phyloP scores from a whole-genome alignment of 75 land plant species.

The Picea glauca region DNA sequence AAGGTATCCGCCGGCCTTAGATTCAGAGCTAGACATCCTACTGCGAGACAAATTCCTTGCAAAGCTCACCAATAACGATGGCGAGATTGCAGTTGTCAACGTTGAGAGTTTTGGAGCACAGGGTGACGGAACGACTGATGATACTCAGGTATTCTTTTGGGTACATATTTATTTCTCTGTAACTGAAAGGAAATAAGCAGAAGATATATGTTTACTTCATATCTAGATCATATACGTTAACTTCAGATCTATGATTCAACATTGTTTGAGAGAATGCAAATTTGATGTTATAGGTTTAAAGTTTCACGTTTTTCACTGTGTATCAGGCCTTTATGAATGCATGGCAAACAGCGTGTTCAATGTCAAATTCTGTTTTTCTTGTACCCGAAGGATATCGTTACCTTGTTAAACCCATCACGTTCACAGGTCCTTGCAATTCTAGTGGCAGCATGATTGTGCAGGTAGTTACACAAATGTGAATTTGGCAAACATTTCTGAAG shows the following conservation, averaged over 20 bases:
- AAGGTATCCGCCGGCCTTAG: too few species aligned
- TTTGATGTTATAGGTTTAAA: too few species aligned
- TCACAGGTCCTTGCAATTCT: constrained; percentile 61
- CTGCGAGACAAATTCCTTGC: too few species aligned
- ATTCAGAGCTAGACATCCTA: too few species aligned
- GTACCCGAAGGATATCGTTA: constrained; percentile 47
- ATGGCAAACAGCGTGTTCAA: constrained; percentile 60
- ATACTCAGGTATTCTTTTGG: constrained; percentile 39
- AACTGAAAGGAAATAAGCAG: too few species aligned
- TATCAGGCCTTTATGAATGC: constrained; percentile 55
- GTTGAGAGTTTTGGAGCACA: constrained; percentile 54
- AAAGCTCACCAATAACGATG: not conserved
- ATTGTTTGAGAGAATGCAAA: too few species aligned
- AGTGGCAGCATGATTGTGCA: constrained; percentile 33
- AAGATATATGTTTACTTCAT: not conserved
- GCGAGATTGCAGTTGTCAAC: constrained; percentile 22
- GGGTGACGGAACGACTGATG: constrained; percentile 58
- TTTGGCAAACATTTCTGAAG: not conserved
- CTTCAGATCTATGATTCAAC: too few species aligned
- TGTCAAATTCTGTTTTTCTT: constrained; percentile 46
- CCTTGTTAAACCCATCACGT: constrained; percentile 47
- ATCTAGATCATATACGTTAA: too few species aligned
- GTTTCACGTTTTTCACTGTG: not conserved
- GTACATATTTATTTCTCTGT: too few species aligned
- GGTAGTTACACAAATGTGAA: constrained; percentile 20